These are phyloP conservation scores for Erigeron philadelphicus DNA, from an alignment of 140 eudicot genomes.

Conservation along the genomic window DNA sequence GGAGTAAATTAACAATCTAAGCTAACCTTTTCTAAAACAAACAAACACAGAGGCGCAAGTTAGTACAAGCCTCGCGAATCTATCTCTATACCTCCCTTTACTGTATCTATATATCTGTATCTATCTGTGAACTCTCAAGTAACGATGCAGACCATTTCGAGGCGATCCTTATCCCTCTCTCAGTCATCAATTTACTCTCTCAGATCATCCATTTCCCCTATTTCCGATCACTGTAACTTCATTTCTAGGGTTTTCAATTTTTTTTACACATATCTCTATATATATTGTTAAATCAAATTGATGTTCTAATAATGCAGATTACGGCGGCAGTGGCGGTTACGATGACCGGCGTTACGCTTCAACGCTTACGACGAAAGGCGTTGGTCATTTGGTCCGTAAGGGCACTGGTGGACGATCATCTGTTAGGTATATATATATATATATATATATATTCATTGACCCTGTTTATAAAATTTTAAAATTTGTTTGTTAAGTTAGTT, in stretches of 20 bases:
- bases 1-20: too few species aligned
- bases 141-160: conserved; percentile 71
- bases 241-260: conserved; percentile 35
- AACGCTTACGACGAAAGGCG: conserved; percentile 57
- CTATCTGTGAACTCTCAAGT: neutral
- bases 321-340: conserved; percentile 29
- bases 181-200: conserved; percentile 41
- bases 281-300: neutral
- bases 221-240: conserved; percentile 52
- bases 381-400: conserved; percentile 78
- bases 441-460: neutral
- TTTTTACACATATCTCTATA: neutral
- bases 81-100: neutral
- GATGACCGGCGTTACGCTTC: conserved; percentile 67
- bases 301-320: conserved; percentile 44
- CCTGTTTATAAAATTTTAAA: too few species aligned
- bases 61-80: conserved; percentile 11
- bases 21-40: neutral
- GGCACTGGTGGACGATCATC: conserved; percentile 99
- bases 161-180: conserved; percentile 51
- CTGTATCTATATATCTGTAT: neutral
- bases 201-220: conserved; percentile 18
- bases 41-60: conserved; percentile 16
- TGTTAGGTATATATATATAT: conserved; percentile 49
- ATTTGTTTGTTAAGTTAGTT: neutral